phyloP scores from a whole-genome alignment of 441 rosid genomes.

The Arabidopsis lyrata region DNA sequence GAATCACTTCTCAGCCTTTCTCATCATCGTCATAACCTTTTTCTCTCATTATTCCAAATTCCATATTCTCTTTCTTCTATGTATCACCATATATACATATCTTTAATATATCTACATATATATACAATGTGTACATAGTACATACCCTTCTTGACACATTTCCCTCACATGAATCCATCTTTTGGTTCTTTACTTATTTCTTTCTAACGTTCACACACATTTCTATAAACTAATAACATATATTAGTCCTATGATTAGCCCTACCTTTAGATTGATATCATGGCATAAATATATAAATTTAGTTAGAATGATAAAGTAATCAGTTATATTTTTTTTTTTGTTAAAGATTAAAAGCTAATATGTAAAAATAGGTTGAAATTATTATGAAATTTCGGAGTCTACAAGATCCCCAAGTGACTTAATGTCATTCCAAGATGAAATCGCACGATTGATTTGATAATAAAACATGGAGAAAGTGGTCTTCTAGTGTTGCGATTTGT shows the following conservation, averaged over 20 bases:
- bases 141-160: conserved; percentile 41
- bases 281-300: neutral
- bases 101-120: neutral
- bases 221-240: conserved; percentile 20
- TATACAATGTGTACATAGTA: conserved; percentile 30
- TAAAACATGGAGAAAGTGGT: no score
- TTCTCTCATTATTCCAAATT: conserved; percentile 42
- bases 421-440: no score
- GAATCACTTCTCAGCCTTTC: conserved; percentile 50
- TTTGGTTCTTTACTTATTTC: conserved; percentile 46
- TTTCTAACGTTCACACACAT: conserved; percentile 35
- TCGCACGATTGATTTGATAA: no score
- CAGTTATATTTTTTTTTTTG: neutral
- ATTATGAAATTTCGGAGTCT: no score
- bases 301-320: neutral
- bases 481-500: neutral
- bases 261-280: neutral
- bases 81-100: neutral
- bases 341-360: no score
- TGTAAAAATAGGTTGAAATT: no score
- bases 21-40: conserved; percentile 49
- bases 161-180: conserved; percentile 43
- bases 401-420: no score
- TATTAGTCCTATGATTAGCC: neutral
- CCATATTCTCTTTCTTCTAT: conserved; percentile 29